These are phyloP conservation scores for Tilletia setariae DNA, from an alignment of 1,284 basidiomycete species.

Conservation along the genomic window DNA sequence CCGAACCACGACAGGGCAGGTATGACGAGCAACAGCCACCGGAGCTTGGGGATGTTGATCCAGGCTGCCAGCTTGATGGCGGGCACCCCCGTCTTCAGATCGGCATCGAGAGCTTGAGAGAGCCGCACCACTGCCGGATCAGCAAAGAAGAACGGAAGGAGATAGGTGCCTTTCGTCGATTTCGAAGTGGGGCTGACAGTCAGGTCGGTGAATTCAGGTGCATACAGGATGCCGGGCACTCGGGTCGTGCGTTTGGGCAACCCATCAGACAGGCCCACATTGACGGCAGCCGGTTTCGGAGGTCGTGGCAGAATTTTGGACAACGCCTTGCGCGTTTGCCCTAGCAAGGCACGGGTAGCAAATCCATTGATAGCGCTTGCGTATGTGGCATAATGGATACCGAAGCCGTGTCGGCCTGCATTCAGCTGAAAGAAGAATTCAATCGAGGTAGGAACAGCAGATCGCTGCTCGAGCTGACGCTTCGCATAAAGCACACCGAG, in stretches of 20 bases:
- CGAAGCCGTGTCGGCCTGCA: constrained; percentile 9
- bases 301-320: constrained; percentile 16
- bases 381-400: constrained; percentile 27
- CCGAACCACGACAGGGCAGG: constrained; percentile 19
- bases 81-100: constrained; percentile 16
- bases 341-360: constrained; percentile 21
- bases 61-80: constrained; percentile 21
- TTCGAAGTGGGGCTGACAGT: not conserved
- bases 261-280: constrained; percentile 19
- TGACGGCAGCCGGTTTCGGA: constrained; percentile 17
- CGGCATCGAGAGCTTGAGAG: constrained; percentile 19
- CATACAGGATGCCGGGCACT: not conserved
- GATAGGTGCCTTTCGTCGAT: not conserved
- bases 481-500: constrained; percentile 18
- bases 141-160: constrained; percentile 25
- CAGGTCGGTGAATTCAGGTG: not conserved
- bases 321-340: constrained; percentile 15
- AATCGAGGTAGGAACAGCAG: constrained; percentile 19
- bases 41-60: constrained; percentile 22
- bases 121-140: constrained; percentile 27
- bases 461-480: constrained; percentile 5
- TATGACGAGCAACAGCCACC: constrained; percentile 17
- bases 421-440: constrained; percentile 24
- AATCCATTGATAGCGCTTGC: constrained; percentile 28
- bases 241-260: constrained; percentile 16